Percentiles rank a stretch among this genome's conserved stretches.
Evolutionary conservation across 257 asterid species (phyloP).

Genomic region (Cinchona pubescens): DNA sequence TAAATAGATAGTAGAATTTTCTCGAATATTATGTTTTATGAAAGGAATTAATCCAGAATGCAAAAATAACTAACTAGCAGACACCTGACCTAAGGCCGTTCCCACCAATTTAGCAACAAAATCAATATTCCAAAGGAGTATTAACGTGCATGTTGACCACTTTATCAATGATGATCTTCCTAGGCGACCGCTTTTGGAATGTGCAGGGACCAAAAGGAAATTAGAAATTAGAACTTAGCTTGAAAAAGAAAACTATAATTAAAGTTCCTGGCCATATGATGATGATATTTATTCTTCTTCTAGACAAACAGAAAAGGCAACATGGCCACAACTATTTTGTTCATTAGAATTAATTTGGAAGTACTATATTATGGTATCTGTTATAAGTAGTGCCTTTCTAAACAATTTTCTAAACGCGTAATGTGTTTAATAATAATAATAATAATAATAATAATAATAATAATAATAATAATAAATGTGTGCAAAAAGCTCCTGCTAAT

Average conservation of each 20-base stretch:
- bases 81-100: not conserved
- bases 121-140: not conserved
- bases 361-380: not conserved
- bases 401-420: not conserved
- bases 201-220: not conserved
- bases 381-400: not conserved
- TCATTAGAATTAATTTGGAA: not conserved
- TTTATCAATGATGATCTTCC: not conserved
- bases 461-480: too few relatives aligned
- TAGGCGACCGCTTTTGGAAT: not conserved
- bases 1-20: too few relatives aligned
- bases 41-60: too few relatives aligned
- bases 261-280: slow-evolving; percentile 1
- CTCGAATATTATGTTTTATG: too few relatives aligned
- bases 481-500: too few relatives aligned
- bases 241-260: not conserved
- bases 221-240: not conserved
- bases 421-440: not conserved
- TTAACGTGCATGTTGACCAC: not conserved
- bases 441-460: too few relatives aligned
- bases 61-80: too few relatives aligned
- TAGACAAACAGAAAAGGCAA: not conserved
- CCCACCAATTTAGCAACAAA: not conserved
- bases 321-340: not conserved
- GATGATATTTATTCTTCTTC: not conserved